Base-by-base conservation (phyloP, 805 yeast species). In the Candida coleopterorum region DNA sequence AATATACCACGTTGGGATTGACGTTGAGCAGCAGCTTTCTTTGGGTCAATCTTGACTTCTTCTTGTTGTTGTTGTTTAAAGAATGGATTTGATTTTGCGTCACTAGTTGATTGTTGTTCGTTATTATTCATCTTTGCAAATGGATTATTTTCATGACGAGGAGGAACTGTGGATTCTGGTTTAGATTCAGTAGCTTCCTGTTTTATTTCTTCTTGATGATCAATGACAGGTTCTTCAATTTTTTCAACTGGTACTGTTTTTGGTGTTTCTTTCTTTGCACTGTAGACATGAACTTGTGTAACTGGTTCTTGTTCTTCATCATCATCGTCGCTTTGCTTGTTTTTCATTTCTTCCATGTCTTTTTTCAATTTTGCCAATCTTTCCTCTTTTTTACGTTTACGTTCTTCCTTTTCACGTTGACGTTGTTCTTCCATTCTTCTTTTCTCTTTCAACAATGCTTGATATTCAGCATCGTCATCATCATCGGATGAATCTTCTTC, bases 11-110 rank as follows among this genome's bases (percentile, higher is more conserved):
- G 69, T 54, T 84, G 90, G 6, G 85, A 75, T 18, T 74, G 77
- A 57, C 93, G 69, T 56, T 83, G 89, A 2, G 80, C 81, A 38
- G 78, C 81, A 20, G 83, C 75, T 41, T 77, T 75, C 42, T 68
- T 68, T 1, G 74, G 62, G 50, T 81, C 85, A 45, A 79, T 60
- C 2, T 48, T 49, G 4, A 57, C 47, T 8, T 50, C 61, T 16
- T 32, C 24, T 12, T 23, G 18, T 9, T 50, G 61, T 22, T 26
- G 29, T 6, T 6, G 30, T 8, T 45, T 39, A 6, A 77, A 74
- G 48, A 75, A 77, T 55, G 81, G 81, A 51, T 81, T 81, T 35
- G 86, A 85, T 42, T 73, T 74, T 14, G 29, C 25, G 11, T 26
- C 16, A 25, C 27, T 10, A 58, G 14, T 45, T 4, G 34, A 12